A percentile compares a stretch with the other conserved stretches of the same genome.
These are phyloP conservation scores for Cladosporium halotolerans DNA, from an alignment of 2,329 filamentous ascomycete genomes.

Conservation along the genomic window DNA sequence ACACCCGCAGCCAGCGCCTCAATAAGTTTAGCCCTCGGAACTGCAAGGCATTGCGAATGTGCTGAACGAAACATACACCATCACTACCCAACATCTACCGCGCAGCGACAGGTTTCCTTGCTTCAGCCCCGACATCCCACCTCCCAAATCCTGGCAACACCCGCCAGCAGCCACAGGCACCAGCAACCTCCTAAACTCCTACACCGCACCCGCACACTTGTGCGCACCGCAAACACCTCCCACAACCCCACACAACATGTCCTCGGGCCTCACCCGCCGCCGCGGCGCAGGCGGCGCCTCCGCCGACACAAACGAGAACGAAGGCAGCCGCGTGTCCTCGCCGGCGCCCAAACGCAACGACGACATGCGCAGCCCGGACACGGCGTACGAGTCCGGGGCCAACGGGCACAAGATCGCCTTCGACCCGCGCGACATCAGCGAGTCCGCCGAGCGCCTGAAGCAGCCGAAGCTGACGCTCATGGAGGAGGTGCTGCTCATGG, in stretches of 20 bases:
- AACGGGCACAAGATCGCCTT: slow-evolving; percentile 99
- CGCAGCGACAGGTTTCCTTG: slow-evolving; percentile 11
- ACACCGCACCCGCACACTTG: slow-evolving; percentile 9
- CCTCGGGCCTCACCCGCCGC: slow-evolving; percentile 66
- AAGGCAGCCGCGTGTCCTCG: slow-evolving; percentile 60
- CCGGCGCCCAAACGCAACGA: slow-evolving; percentile 56
- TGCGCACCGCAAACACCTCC: slow-evolving; percentile 6
- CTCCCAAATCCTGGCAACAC: background rate
- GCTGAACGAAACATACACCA: background rate
- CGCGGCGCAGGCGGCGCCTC: slow-evolving; percentile 57
- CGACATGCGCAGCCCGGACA: slow-evolving; percentile 56
- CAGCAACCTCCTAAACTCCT: background rate
- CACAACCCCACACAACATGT: slow-evolving; percentile 41
- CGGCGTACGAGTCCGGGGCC: slow-evolving; percentile 81
- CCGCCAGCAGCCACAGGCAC: background rate
- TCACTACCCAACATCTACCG: slow-evolving; percentile 1
- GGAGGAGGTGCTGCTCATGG: slow-evolving; percentile 94
- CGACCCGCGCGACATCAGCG: slow-evolving; percentile 93
- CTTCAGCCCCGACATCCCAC: slow-evolving; percentile 12
- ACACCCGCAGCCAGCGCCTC: background rate
- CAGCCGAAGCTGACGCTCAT: slow-evolving; percentile 97
- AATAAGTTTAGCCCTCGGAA: background rate
- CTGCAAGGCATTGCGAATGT: background rate
- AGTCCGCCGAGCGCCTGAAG: slow-evolving; percentile 92
- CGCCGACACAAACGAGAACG: slow-evolving; percentile 54